These are phyloP conservation scores for Saccharomycodes ludwigii DNA, from an alignment of 805 yeast species.

Conservation along the genomic window DNA sequence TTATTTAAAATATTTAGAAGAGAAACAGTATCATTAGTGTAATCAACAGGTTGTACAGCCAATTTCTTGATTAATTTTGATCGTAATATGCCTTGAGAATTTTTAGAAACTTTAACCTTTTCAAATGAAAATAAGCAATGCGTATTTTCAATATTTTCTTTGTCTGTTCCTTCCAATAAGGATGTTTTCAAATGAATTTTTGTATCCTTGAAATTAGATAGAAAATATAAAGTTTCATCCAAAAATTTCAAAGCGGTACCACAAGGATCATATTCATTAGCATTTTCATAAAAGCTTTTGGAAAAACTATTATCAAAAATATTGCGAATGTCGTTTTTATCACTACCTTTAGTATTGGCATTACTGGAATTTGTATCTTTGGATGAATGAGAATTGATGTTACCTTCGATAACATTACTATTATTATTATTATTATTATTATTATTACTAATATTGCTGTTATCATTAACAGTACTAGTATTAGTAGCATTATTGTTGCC, in stretches of 20 bases:
- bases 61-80: conserved; percentile 25
- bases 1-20: conserved; percentile 3
- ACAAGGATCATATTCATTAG: conserved; percentile 36
- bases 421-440: conserved; percentile 1
- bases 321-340: no score
- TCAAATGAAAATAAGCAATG: conserved; percentile 34
- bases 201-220: conserved; percentile 27
- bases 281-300: no score
- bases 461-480: conserved; percentile 2
- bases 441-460: neutral
- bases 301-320: no score
- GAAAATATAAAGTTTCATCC: conserved; percentile 33
- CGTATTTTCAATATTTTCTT: conserved; percentile 8
- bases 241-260: conserved; percentile 34
- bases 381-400: no score
- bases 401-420: no score
- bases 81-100: conserved; percentile 21
- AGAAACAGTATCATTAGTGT: conserved; percentile 8
- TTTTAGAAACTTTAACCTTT: conserved; percentile 23
- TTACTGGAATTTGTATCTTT: no score
- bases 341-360: no score
- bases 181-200: conserved; percentile 27
- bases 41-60: conserved; percentile 23
- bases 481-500: conserved; percentile 3
- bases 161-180: conserved; percentile 17